Evolutionary conservation across 2,329 filamentous ascomycete genomes (phyloP), one percentile per base, ranked within the genome.

Genomic region (Colletotrichum echinochloae): DNA sequence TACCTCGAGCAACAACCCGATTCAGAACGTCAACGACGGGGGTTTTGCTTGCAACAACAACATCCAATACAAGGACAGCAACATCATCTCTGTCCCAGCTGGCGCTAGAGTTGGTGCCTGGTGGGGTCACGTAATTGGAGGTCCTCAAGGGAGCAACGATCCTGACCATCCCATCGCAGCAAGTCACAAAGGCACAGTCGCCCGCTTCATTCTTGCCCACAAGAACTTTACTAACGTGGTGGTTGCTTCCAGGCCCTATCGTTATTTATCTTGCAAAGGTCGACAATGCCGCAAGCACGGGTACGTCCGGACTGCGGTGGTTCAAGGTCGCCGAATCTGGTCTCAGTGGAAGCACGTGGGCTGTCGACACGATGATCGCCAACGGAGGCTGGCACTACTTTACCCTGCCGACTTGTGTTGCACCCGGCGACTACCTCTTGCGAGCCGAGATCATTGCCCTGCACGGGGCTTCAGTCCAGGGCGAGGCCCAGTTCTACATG

Each of bases 261-360:
- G 79, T 81, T 26, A 79, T 84, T 18, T 86, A 86, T 75, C 80
- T 86, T 60, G 81, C 83, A 67, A 83, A 84, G 74, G 86, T 87
- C 23, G 76, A 79, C 71, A 81, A 86, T 65, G 84, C 86, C 1
- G 81, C 81, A 16, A 81, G 78, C 1, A 79, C 83, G 11, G 75
- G 77, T 6, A 76, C 80, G 8, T 74, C 76, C 1, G 79, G 80
- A 33, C 78, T 80, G 8, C 77, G 79, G 37, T 88, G 85, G 85
- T 87, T 88, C 80, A 88, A 88, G 79, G 80, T 88, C 63, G 82
- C 80, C 72, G 81, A 85, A 74, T 80, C 83, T 65, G 80, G 82
- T 18, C 74, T 77, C 39, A 77, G 76, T 35, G 65, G 70, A 41
- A 51, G 68, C 37, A 68, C 61, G 16, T 74, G 80, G 80, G 80